Evolutionary conservation across 495 filamentous ascomycete genomes (phyloP).

Genomic region (Platismatia glauca): DNA sequence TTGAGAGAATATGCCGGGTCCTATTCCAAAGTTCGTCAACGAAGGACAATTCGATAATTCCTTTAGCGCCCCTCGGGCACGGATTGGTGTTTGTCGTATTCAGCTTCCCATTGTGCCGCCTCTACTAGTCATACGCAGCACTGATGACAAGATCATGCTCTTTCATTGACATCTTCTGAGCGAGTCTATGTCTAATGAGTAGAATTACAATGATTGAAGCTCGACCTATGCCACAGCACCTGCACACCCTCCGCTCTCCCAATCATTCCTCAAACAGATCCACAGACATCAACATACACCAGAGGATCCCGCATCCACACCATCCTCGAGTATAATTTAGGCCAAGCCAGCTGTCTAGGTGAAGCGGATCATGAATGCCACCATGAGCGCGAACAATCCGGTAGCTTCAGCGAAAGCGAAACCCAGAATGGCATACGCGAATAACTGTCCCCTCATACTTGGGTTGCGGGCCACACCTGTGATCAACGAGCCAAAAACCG

Average conservation of each 20-base stretch:
- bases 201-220: conserved; percentile 7
- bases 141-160: not conserved
- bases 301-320: not conserved
- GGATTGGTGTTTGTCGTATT: no score
- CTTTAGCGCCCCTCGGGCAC: no score
- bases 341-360: conserved; percentile 6
- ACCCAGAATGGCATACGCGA: conserved; percentile 88
- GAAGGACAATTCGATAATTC: not conserved
- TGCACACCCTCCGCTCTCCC: not conserved
- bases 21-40: not conserved
- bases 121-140: not conserved
- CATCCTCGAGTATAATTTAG: not conserved
- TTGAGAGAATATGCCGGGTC: not conserved
- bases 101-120: not conserved
- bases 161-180: conserved; percentile 4
- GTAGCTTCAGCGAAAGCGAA: conserved; percentile 93
- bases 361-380: conserved; percentile 60
- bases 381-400: conserved; percentile 87
- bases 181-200: conserved; percentile 7
- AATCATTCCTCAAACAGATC: not conserved
- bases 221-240: conserved; percentile 4
- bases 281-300: not conserved
- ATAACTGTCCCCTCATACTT: conserved; percentile 79
- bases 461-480: conserved; percentile 82
- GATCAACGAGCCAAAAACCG: conserved; percentile 81